A percentile compares a stretch with the other conserved stretches of the same genome.
Conservation (phyloP, 1,284 basidiomycete species). For the Apiotrichum laibachii region DNA sequence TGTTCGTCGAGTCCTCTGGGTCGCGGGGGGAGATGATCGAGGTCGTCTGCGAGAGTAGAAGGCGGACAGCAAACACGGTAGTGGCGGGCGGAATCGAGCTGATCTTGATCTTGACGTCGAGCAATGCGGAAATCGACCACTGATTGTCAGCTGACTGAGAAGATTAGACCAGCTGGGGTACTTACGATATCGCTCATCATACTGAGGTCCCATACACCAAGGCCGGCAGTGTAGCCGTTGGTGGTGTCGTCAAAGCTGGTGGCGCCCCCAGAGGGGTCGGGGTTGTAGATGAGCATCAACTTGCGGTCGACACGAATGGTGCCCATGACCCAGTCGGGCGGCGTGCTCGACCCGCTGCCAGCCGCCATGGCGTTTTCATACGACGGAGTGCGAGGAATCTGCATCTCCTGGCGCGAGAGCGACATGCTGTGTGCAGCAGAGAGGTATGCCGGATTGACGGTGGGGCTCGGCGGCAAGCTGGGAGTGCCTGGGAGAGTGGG, state of each 20-base stretch:
- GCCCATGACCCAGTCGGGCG: constrained; percentile 9
- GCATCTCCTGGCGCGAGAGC: constrained; percentile 5
- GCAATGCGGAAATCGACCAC: constrained; percentile 25
- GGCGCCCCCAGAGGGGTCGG: constrained; percentile 21
- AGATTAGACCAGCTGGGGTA: background rate
- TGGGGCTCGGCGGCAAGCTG: background rate
- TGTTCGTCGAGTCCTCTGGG: constrained; percentile 10
- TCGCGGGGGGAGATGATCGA: constrained; percentile 28
- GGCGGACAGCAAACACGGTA: constrained; percentile 23
- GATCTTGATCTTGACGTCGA: constrained; percentile 17
- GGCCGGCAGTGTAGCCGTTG: constrained; percentile 12
- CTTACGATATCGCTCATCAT: constrained; percentile 24
- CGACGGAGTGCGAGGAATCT: constrained; percentile 3
- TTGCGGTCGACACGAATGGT: constrained; percentile 3
- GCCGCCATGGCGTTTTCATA: constrained; percentile 7
- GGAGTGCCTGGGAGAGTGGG: background rate
- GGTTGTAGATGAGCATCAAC: constrained; percentile 23
- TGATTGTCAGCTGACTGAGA: background rate
- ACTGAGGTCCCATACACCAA: constrained; percentile 24
- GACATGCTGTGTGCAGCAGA: constrained; percentile 3
- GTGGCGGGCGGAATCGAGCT: constrained; percentile 9
- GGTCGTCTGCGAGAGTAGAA: constrained; percentile 22
- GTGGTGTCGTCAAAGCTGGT: constrained; percentile 21
- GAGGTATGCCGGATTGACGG: constrained; percentile 3
- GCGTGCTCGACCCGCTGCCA: background rate